A percentile compares a stretch with the other conserved stretches of the same genome.
Conservation (phyloP, 768 basidiomycete species). For the Termitomyces sp. region DNA sequence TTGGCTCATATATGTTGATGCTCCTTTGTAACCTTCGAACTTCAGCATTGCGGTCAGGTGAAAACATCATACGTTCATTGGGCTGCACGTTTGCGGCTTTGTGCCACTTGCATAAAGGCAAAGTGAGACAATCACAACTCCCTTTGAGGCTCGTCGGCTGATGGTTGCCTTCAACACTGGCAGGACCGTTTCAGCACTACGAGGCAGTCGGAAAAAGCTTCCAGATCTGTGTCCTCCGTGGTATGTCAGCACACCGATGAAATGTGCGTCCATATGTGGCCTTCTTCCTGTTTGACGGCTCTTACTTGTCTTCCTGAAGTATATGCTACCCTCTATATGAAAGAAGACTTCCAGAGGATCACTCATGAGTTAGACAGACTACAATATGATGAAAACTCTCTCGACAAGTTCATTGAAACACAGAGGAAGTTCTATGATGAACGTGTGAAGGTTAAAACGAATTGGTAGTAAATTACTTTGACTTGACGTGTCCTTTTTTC, state of each 20-base stretch:
- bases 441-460: neutral
- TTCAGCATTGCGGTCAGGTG: conserved; percentile 12
- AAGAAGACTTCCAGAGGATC: neutral
- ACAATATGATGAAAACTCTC: neutral
- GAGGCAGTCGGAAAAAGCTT: neutral
- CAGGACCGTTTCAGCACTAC: neutral
- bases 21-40: neutral
- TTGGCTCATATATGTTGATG: neutral
- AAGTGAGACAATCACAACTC: neutral
- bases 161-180: neutral
- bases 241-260: neutral
- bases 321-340: neutral
- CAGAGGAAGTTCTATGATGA: neutral
- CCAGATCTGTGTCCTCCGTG: neutral
- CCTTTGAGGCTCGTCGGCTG: neutral
- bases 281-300: neutral
- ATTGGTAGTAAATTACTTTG: neutral
- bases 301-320: neutral
- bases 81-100: conserved; percentile 15
- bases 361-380: neutral
- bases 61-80: conserved; percentile 13
- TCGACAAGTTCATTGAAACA: neutral
- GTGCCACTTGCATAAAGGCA: conserved; percentile 1
- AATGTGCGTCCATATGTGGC: neutral
- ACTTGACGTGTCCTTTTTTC: neutral